These are phyloP conservation scores for Sporisorium graminicola DNA, from an alignment of 1,284 basidiomycete species.

Conservation along the genomic window DNA sequence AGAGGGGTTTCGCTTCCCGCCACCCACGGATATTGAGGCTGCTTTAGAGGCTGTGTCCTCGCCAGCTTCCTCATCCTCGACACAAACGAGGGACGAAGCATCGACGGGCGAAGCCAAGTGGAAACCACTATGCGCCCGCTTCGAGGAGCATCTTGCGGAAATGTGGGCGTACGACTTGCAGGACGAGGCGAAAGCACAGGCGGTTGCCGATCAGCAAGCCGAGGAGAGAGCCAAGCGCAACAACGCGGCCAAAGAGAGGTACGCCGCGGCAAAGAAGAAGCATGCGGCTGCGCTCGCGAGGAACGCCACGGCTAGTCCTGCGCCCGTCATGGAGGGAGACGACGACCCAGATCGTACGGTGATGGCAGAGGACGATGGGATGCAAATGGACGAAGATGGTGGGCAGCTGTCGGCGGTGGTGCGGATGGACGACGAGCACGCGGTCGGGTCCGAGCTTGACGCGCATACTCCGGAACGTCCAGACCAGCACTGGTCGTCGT, in stretches of 20 bases:
- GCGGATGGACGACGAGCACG: neutral
- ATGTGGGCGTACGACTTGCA: slow-evolving; percentile 53
- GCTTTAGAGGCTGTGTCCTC: slow-evolving; percentile 25
- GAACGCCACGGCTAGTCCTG: slow-evolving; percentile 22
- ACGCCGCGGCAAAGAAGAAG: slow-evolving; percentile 41
- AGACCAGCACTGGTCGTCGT: neutral
- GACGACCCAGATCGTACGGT: slow-evolving; percentile 1
- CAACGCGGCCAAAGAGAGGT: slow-evolving; percentile 26
- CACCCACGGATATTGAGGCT: slow-evolving; percentile 69
- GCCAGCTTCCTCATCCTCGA: neutral
- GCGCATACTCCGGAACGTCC: neutral
- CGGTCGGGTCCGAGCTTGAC: neutral
- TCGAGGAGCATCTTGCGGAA: slow-evolving; percentile 52
- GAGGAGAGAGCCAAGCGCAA: slow-evolving; percentile 32
- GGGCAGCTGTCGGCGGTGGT: neutral
- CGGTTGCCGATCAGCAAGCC: slow-evolving; percentile 21
- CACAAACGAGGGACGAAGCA: neutral
- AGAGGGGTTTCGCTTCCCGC: slow-evolving; percentile 80
- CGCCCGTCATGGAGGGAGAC: neutral
- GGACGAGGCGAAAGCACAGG: slow-evolving; percentile 53
- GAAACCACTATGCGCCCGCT: slow-evolving; percentile 49
- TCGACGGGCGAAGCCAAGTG: slow-evolving; percentile 13
- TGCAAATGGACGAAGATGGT: slow-evolving; percentile 8
- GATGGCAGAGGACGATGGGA: neutral
- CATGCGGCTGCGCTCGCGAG: slow-evolving; percentile 32